A percentile compares a stretch with the other conserved stretches of the same genome.
Evolutionary conservation across 768 basidiomycete species (phyloP).

Genomic region (Mycena floridula): DNA sequence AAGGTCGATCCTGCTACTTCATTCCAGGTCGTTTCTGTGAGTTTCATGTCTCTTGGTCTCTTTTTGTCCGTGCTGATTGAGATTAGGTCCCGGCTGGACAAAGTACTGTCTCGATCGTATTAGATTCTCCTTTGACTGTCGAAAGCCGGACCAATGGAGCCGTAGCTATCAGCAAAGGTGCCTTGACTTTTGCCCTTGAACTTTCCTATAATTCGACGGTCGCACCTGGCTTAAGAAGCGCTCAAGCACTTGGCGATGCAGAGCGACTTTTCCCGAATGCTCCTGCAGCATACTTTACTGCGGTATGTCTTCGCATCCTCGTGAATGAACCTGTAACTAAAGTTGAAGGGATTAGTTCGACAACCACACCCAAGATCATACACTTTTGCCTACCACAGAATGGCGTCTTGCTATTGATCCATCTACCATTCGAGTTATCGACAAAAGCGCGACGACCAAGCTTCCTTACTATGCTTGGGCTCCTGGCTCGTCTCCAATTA

Average conservation of each 20-base stretch:
- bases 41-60: constrained; percentile 3
- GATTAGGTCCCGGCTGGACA: constrained; percentile 18
- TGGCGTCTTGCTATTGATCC: constrained; percentile 37
- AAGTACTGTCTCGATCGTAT: constrained; percentile 22
- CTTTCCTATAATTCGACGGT: constrained; percentile 17
- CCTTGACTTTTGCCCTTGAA: constrained; percentile 32
- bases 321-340: background rate
- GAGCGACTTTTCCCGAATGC: constrained; percentile 29
- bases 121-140: constrained; percentile 27
- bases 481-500: constrained; percentile 29
- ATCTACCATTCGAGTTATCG: constrained; percentile 16
- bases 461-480: constrained; percentile 37
- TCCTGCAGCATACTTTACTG: constrained; percentile 26
- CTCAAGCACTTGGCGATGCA: constrained; percentile 29
- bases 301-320: constrained; percentile 17
- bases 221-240: constrained; percentile 24
- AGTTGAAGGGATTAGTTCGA: constrained; percentile 23
- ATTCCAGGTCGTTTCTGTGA: constrained; percentile 26
- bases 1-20: constrained; percentile 23
- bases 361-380: constrained; percentile 31
- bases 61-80: constrained; percentile 2
- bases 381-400: constrained; percentile 29
- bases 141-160: constrained; percentile 29
- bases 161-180: constrained; percentile 29
- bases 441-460: constrained; percentile 18